phyloP scores from a whole-genome alignment of 192 early-diverging fungal species.

The Phlyctochytrium bullatum region DNA sequence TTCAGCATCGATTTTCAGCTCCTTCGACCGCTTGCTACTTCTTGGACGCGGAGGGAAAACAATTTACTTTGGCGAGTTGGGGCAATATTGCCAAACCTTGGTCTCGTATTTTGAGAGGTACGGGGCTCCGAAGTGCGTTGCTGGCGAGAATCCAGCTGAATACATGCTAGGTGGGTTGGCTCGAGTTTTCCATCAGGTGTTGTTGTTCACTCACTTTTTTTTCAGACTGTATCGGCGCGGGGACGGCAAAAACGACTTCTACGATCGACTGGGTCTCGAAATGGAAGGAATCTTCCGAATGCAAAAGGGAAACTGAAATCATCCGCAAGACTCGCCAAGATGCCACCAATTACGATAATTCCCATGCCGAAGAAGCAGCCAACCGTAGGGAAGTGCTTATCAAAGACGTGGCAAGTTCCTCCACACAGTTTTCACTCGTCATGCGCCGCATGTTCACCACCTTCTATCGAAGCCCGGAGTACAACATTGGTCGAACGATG shows the following conservation, averaged over 20 bases:
- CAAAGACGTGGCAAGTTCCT: constrained; percentile 48
- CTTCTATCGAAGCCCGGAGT: constrained; percentile 73
- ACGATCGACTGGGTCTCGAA: constrained; percentile 67
- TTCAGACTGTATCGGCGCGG: constrained; percentile 69
- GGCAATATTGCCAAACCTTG: constrained; percentile 59
- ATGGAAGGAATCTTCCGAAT: constrained; percentile 64
- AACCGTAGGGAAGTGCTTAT: neutral
- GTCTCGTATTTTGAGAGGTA: constrained; percentile 72
- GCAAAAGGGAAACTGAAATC: constrained; percentile 36
- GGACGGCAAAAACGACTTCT: constrained; percentile 34
- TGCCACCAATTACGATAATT: too few relatives aligned
- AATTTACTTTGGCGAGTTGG: constrained; percentile 83
- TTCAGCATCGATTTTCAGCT: constrained; percentile 76
- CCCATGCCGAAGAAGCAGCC: constrained; percentile 6
- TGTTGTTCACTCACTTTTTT: neutral
- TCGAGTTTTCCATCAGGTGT: neutral
- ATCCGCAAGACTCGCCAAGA: constrained; percentile 49
- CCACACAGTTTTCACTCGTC: constrained; percentile 57
- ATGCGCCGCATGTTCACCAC: constrained; percentile 59
- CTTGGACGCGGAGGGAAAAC: constrained; percentile 77
- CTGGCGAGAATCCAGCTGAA: constrained; percentile 76
- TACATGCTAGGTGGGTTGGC: constrained; percentile 58
- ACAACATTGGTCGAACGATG: constrained; percentile 72
- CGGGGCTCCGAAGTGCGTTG: constrained; percentile 64
- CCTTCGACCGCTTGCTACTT: constrained; percentile 78